Conservation (phyloP, 371 early-diverging fungal species). For the Quaeritorhiza haematococci region DNA sequence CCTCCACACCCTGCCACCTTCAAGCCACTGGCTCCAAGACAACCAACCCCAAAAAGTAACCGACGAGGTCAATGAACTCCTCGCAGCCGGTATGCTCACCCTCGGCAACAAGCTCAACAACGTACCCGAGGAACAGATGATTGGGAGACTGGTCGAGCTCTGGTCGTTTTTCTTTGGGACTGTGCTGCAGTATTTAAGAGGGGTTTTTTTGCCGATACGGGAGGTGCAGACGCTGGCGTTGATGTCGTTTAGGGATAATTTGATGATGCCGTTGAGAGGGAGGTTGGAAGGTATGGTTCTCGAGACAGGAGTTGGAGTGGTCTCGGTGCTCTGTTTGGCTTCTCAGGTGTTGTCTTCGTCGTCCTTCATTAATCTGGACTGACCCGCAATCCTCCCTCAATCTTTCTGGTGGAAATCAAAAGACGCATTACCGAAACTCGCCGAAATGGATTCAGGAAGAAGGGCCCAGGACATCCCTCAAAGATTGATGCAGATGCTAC, state of each 20-base stretch:
- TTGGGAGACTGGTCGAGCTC: constrained; percentile 68
- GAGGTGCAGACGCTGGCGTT: constrained; percentile 65
- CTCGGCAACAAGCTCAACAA: constrained; percentile 65
- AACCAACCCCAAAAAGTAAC: constrained; percentile 44
- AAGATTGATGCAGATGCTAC: constrained; percentile 77
- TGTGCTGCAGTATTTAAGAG: constrained; percentile 80
- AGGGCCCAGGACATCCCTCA: constrained; percentile 66
- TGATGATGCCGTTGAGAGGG: constrained; percentile 61
- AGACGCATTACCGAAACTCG: too few relatives aligned
- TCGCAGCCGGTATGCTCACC: constrained; percentile 68
- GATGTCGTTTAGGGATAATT: constrained; percentile 63
- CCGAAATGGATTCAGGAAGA: constrained; percentile 63
- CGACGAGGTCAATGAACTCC: constrained; percentile 43
- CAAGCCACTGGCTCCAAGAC: constrained; percentile 57
- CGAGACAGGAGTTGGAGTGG: too few relatives aligned
- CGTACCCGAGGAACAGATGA: constrained; percentile 65
- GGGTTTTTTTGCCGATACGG: constrained; percentile 73
- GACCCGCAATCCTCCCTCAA: constrained; percentile 41
- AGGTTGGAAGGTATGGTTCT: constrained; percentile 59
- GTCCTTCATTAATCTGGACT: not conserved
- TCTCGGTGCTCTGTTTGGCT: too few relatives aligned
- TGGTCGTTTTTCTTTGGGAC: constrained; percentile 84
- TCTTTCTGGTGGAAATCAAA: too few relatives aligned
- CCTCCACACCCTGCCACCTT: not conserved
- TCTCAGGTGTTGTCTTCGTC: not conserved